Evolutionary conservation across 345 rosid genomes (phyloP), one percentile per base, ranked within the genome.

Genomic region (Theobroma cacao): DNA sequence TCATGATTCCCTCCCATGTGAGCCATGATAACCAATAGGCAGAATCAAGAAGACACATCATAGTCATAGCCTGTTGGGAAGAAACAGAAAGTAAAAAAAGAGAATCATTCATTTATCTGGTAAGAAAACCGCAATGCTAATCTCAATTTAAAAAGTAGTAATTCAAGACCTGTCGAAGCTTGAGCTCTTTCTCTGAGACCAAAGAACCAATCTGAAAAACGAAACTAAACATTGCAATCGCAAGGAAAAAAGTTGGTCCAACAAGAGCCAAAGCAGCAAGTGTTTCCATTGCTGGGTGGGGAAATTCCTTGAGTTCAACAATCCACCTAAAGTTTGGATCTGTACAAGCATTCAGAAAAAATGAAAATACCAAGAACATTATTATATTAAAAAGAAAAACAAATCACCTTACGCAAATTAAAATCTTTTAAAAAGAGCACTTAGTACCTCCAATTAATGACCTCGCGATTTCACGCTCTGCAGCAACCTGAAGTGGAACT

Each of bases 1-100:
- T 77, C 55, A 92, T 83, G 36, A 86, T 74, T 63, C 91, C 97
- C 80, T 93, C 99, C 94, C 98, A 95, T 67, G 87, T 78, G 78
- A 95, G 89, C 97, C 97, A 95, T 22, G 98, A 95, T 43, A 91
- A 77, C 98, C 98, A 93, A 59, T 91, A 92, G 60, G 97, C 92
- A 76, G 97, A 86, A 80, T 95, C 98, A 48, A 86, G 92, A 83
- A 95, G 96, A 75, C 98, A 98, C 90, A 89, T 91, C 89, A 92
- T 86, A 41, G 86, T 91, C 95, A 95, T 92, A 40, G 92, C 92
- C 99, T 93, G 91, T 79, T 34, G 55, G 26, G 80, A 68, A 65
- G 31, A 78, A 72, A 47, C 4, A 64, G n/a, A 60, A 72, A 41
- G 22, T 65, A 7, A 41, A 78, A n/a, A 70, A 24, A 15, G 28